Evolutionary conservation across 257 asterid species (phyloP).

Genomic region (Solanum pinnatisectum): DNA sequence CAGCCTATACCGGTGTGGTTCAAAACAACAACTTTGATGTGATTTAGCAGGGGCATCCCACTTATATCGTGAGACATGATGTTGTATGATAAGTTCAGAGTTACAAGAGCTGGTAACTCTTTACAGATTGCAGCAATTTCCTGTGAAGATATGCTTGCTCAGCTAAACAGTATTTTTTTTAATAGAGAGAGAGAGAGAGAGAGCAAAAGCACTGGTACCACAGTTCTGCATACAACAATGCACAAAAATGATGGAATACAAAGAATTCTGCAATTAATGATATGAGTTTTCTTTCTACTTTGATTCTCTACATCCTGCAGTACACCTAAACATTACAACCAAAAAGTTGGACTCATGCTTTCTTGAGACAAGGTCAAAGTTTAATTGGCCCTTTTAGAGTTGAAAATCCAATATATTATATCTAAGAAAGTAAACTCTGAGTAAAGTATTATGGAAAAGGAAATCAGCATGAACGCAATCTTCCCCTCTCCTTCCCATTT

Average conservation of each 20-base stretch:
- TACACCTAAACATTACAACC: neutral
- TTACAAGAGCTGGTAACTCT: slow-evolving; percentile 57
- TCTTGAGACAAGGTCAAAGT: neutral
- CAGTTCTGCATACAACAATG: neutral
- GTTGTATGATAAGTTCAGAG: slow-evolving; percentile 68
- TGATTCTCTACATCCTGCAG: neutral
- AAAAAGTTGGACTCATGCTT: neutral
- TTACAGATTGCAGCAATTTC: slow-evolving; percentile 65
- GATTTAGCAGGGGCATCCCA: slow-evolving; percentile 41
- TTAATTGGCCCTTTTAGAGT: neutral
- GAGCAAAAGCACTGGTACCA: neutral
- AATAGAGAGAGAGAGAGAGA: neutral
- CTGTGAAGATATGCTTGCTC: slow-evolving; percentile 25
- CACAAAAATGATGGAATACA: neutral
- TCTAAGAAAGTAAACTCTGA: neutral
- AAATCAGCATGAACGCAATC: neutral
- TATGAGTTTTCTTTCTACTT: neutral
- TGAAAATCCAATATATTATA: neutral
- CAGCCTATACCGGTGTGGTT: slow-evolving; percentile 73
- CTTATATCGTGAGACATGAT: slow-evolving; percentile 40
- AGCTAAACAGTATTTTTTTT: neutral
- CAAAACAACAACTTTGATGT: slow-evolving; percentile 59
- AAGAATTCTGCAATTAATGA: neutral
- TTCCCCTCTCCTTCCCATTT: neutral
- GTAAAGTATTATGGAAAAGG: neutral